Base-by-base conservation (phyloP, 2,329 filamentous ascomycete genomes). In the Blumeria graminis region DNA sequence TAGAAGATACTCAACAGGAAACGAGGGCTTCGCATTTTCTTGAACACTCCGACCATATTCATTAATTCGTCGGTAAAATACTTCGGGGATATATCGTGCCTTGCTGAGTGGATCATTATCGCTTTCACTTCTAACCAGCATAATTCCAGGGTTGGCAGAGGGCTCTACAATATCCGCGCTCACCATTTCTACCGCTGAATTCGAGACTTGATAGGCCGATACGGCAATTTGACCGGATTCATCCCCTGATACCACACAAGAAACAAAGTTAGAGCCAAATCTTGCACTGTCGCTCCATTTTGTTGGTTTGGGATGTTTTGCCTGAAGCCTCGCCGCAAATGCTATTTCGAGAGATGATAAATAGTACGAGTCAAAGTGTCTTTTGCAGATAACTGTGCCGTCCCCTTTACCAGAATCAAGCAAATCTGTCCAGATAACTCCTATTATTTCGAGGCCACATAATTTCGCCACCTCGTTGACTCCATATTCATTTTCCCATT, bases 241-340 rank as follows among this genome's bases (percentile, higher is more conserved):
- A 63, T 96, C 90, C 51, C 90, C 90, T n/a, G 86, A 90, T 59
- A 98, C 76, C 46, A 98, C 81, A 68, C 92, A 98, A 0, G 92
- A 96, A 52, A 98, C 89, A 67, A 96, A 96, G 66, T 93, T 92
- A 53, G 90, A 96, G 16, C 92, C 92, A 65, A 95, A 98, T 56
- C 78, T 78, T 50, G 90, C 92, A 2, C 86, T 93, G 64, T 95
- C 89, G 67, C 90, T 94, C 90, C 92, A 98, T 68, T 95, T 96
- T 8, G 86, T 92, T 16, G 87, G 74, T 63, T 93, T 90, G 0
- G 90, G 89, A 63, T 94, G 79, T 64, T 85, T 81, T 7, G 87
- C 86, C 69, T 98, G 92, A 59, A 93, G 76, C 52, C 88, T 80
- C 18, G 92, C 82, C 0, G 89, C 85, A 68, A 95, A 96, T 60